Evolutionary conservation across 306 rosid species (phyloP).

Genomic region (Lathyrus oleraceus): DNA sequence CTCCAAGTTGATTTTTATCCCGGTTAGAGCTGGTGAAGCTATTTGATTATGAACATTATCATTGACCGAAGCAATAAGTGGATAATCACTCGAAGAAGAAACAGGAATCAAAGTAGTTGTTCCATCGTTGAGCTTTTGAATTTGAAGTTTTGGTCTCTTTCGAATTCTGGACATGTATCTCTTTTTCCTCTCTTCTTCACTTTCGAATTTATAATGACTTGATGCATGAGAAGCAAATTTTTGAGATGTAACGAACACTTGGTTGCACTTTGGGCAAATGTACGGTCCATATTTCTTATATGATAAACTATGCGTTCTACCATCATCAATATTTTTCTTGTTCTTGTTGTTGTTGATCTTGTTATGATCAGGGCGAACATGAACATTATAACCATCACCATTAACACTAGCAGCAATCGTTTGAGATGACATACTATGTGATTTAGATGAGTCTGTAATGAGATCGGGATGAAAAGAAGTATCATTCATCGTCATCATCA

Average conservation of each 20-base stretch:
- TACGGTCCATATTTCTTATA: not conserved
- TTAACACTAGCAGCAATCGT: not conserved
- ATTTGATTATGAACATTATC: too few species aligned
- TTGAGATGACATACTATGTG: not conserved
- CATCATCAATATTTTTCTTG: not conserved
- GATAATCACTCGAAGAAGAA: too few species aligned
- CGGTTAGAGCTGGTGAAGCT: too few species aligned
- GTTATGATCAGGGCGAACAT: not conserved
- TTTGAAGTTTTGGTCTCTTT: not conserved
- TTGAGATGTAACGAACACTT: not conserved
- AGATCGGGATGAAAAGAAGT: not conserved
- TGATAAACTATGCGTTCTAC: not conserved
- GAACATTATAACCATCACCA: not conserved
- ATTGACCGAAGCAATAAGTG: too few species aligned
- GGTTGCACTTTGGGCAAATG: not conserved
- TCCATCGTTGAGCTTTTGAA: not conserved
- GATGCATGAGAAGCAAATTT: not conserved
- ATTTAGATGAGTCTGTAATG: not conserved
- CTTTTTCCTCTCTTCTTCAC: not conserved
- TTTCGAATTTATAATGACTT: not conserved
- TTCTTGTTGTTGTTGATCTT: not conserved
- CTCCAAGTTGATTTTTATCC: too few species aligned
- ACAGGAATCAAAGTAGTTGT: not conserved
- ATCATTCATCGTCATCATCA: not conserved
- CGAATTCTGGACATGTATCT: not conserved